A percentile compares a stretch with the other conserved stretches of the same genome.
phyloP scores from a whole-genome alignment of 257 asterid genomes.

The Catharanthus roseus region DNA sequence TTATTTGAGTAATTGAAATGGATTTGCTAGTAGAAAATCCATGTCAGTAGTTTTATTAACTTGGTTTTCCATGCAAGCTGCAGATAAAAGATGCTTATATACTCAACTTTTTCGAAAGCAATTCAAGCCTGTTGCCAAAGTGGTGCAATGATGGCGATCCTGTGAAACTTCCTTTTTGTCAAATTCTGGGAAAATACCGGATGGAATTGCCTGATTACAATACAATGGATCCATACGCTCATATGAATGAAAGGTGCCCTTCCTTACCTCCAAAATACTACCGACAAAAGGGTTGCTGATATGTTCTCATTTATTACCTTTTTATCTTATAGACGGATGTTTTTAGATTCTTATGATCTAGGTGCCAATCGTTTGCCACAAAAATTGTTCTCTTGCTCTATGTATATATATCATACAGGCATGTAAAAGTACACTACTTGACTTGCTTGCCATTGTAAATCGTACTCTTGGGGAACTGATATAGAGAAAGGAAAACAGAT shows the following conservation, averaged over 20 bases:
- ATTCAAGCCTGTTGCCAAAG: slow-evolving; percentile 68
- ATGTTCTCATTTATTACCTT: neutral
- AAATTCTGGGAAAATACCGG: slow-evolving; percentile 65
- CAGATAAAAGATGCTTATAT: slow-evolving; percentile 92
- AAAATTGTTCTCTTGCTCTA: neutral
- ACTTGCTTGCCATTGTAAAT: neutral
- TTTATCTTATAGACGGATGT: neutral
- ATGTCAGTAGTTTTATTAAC: neutral
- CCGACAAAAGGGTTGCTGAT: slow-evolving; percentile 78
- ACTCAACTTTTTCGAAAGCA: slow-evolving; percentile 63
- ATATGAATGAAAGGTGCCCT: slow-evolving; percentile 90
- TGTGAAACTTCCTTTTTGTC: slow-evolving; percentile 79
- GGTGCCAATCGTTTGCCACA: neutral
- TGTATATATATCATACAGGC: neutral
- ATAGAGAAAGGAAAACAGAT: neutral
- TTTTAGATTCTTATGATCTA: neutral
- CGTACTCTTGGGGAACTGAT: neutral
- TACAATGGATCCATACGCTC: slow-evolving; percentile 60
- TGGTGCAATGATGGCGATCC: slow-evolving; percentile 92
- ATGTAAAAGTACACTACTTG: neutral
- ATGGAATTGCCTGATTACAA: slow-evolving; percentile 87
- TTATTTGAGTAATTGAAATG: neutral
- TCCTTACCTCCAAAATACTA: slow-evolving; percentile 64
- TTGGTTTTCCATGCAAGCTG: slow-evolving; percentile 12
- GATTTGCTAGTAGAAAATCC: neutral